phyloP scores from a whole-genome alignment of 208 protist genomes.

The Leishmania turanica region DNA sequence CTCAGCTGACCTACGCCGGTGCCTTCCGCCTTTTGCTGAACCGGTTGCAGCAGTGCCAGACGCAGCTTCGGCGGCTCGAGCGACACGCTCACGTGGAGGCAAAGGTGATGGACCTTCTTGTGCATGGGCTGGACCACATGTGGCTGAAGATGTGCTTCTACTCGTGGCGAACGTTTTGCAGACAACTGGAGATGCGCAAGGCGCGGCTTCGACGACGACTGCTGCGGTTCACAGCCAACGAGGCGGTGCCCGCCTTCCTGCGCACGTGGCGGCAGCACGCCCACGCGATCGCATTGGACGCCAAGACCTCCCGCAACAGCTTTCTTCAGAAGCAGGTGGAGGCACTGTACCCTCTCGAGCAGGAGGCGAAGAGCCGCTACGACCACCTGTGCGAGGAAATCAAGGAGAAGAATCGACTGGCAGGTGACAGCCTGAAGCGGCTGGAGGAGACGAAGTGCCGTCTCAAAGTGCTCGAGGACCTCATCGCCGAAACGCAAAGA shows the following conservation, averaged over 20 bases:
- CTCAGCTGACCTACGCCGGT: slow-evolving; percentile 57
- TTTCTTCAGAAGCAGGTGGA: slow-evolving; percentile 70
- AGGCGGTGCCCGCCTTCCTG: slow-evolving; percentile 56
- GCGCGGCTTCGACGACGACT: slow-evolving; percentile 58
- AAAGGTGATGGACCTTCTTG: slow-evolving; percentile 74
- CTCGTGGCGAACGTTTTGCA: slow-evolving; percentile 74
- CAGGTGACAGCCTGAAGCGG: slow-evolving; percentile 45
- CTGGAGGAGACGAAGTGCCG: slow-evolving; percentile 49
- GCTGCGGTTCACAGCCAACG: slow-evolving; percentile 41
- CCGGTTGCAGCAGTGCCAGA: slow-evolving; percentile 52
- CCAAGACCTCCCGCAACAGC: slow-evolving; percentile 55
- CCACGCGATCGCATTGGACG: slow-evolving; percentile 65
- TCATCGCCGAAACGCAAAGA: slow-evolving; percentile 54
- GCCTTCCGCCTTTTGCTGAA: slow-evolving; percentile 68
- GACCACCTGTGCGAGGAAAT: slow-evolving; percentile 74
- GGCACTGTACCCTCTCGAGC: slow-evolving; percentile 60
- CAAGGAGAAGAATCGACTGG: slow-evolving; percentile 64
- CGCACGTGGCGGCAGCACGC: slow-evolving; percentile 76
- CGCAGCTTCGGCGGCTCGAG: slow-evolving; percentile 37
- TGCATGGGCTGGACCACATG: slow-evolving; percentile 65
- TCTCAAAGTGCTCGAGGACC: slow-evolving; percentile 46
- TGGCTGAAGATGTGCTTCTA: slow-evolving; percentile 89
- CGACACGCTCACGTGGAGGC: slow-evolving; percentile 48
- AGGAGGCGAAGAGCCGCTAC: slow-evolving; percentile 62
- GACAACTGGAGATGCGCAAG: slow-evolving; percentile 56